Base-by-base conservation (phyloP, 2,329 filamentous ascomycete species). In the Colletotrichum zoysiae region DNA sequence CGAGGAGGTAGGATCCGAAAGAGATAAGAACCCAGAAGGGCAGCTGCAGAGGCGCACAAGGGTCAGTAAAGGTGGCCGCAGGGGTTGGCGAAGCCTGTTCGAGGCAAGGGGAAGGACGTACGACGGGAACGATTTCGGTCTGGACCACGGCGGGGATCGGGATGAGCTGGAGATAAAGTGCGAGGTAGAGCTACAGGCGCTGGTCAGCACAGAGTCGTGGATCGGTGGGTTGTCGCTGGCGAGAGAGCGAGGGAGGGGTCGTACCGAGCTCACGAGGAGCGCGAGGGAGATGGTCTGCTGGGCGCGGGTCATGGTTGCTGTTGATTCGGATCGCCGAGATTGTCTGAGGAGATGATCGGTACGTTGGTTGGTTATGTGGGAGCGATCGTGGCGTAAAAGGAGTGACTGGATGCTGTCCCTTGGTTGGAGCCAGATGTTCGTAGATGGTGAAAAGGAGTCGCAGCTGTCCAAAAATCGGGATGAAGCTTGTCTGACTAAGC, bases 1-100 rank as follows among this genome's bases (percentile, higher is more conserved):
- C 94, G 75, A 99, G 92, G 26, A 99, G 91, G 84, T 95, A 95
- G 74, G 95, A 93, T 82, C 95, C 96, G 80, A 98, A 95, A 30
- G 93, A 91, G 76, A 99, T 93, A 77, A 98, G 87, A 58, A 90
- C 90, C 93, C 95, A 99, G 86, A 98, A 93, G 68, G 96, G 96
- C 59, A 98, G 89, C 95, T 98, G 76, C 55, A n/a, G 40, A 35
- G 7, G 6, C n/a, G 6, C n/a, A 30, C 23, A 30, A 50, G 40
- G 40, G 51, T 74, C 66, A 74, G 73, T 40, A 40, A 48, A 23
- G 23, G 23, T 65, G 53, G 35, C 44, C 38, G 46, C 26, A 42
- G n/a, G 55, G 53, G 50, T 65, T 35, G 46, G 18, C 23, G 11
- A 14, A 7, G 53, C 35, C 33, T n/a, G 11, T n/a, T 3, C 0